Evolutionary conservation across 176 grass and related monocot species (phyloP), one percentile per base, ranked within the genome.

Genomic region (Neostapfia colusana): DNA sequence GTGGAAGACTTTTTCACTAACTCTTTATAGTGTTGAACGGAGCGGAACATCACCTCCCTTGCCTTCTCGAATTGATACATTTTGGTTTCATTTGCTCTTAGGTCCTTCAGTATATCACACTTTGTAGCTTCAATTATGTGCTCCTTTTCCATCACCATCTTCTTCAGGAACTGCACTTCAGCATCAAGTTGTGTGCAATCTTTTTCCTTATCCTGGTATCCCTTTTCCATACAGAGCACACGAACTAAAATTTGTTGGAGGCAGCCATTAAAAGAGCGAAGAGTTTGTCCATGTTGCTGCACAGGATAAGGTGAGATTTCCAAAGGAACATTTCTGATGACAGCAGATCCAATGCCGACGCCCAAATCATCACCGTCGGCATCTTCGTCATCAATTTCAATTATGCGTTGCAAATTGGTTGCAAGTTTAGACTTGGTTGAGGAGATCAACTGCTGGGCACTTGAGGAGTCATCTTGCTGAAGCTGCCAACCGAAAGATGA

Each of bases 131-230:
- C 11, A 34, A 69, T 56, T 43, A 56, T 24, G 17, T 37, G 14
- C 0, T 70, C 45, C 50, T 84, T 88, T 51, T 69, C 54, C 16
- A 23, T 74, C 38, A 63, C 20, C 54, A 63, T 23, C 25, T 31
- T 18, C 50, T 39, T 79, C 11, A 70, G 38, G n/a, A 13, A 8
- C 37, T 69, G 63, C 13, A 63, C 39, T 45, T 73, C 69, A 44
- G 28, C 70, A 56, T 37, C 20, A 75, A 23, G 21, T 11, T 48
- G 42, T 27, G 13, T 46, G 16, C 35, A 28, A 23, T 16, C 14
- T 8, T 53, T 74, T 16, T 79, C 69, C 26, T 2, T 11, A 12
- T 69, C 54, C 45, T 62, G 14, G 23, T 74, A 24, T 10, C 18
- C 53, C 11, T 15, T 38, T 8, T 57, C 38, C 69, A 88, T 39